Base-by-base conservation (phyloP, 495 filamentous ascomycete genomes). In the Hypomontagnella monticulosa region DNA sequence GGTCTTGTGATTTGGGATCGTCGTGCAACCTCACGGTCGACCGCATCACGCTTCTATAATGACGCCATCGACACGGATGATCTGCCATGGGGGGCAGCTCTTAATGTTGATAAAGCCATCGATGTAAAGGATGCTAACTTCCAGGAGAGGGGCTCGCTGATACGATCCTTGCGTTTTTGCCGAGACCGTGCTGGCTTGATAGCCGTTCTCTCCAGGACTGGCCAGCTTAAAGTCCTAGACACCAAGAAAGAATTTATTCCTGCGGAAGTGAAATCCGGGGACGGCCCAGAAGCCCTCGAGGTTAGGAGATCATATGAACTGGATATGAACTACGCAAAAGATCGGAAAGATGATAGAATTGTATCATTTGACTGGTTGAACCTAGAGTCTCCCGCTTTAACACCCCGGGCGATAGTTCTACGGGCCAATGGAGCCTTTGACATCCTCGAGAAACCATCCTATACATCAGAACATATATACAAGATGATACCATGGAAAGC, bases 1-100 rank as follows among this genome's bases (percentile, higher is more conserved):
- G 96, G 75, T 75, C 84, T 98, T 53, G 91, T 89, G 63, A 83
- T 98, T 12, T 99, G 95, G 95, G 95, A 99, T 75, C 85, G 88
- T 14, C 89, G 95, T 11, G 88, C 87, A 44, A 84, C 87, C 7
- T 71, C 80, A 30, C 83, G 85, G 8, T 68, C 75, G 7, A 61
- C 74, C 14, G 77, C 78, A 30, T 82, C 75, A 5, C 67, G 76
- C 14, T 68, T 74, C 34, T 86, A 86, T 46, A 49, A 74, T 9
- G 76, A 83, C 14, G 78, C 81, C 3, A 64, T 83, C 9, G 82
- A 85, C 15, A 70, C 73, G 4, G 81, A 83, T 27, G 77, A 80
- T 7, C 44, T 85, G 3, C 80, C 83, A 0, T 84, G 80, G 82
- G 83, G 84, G 44, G 80, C 72, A 52, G 88, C 90, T 4, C 80